These are phyloP conservation scores for Psilocybe tampanensis DNA, from an alignment of 768 basidiomycete species.

Conservation along the genomic window DNA sequence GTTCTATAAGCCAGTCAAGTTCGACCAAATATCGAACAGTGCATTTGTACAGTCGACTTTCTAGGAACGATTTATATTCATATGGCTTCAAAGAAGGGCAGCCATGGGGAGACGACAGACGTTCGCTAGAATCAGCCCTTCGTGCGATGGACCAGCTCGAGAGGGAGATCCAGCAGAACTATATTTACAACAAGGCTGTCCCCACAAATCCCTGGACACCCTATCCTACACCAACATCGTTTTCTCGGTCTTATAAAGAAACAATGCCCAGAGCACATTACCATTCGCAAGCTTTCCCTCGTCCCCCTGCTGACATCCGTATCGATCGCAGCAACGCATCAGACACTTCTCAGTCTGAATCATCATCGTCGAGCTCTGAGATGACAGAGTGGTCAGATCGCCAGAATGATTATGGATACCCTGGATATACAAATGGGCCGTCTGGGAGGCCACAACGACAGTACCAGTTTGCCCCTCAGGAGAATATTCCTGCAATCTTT, in stretches of 20 bases:
- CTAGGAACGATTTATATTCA: slow-evolving; percentile 27
- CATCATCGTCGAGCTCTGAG: slow-evolving; percentile 4
- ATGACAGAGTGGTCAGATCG: background rate
- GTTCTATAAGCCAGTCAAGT: background rate
- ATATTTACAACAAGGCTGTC: slow-evolving; percentile 13
- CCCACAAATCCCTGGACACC: slow-evolving; percentile 4
- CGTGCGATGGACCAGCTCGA: slow-evolving; percentile 21
- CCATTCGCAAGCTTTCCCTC: background rate
- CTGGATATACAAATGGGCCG: background rate
- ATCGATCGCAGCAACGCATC: slow-evolving; percentile 19
- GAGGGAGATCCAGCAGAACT: slow-evolving; percentile 21
- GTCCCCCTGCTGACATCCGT: slow-evolving; percentile 12
- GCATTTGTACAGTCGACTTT: slow-evolving; percentile 15
- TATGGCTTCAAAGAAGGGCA: slow-evolving; percentile 33
- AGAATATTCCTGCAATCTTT: background rate
- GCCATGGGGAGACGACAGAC: slow-evolving; percentile 31
- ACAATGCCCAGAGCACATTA: background rate
- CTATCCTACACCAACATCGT: background rate
- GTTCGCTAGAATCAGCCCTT: slow-evolving; percentile 28
- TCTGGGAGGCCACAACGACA: slow-evolving; percentile 4
- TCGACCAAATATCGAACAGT: background rate
- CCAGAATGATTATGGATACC: background rate
- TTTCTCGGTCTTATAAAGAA: slow-evolving; percentile 6
- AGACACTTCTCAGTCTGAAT: slow-evolving; percentile 6
- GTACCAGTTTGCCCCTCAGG: background rate